Conservation (phyloP, 345 rosid genomes). For the Theobroma cacao region DNA sequence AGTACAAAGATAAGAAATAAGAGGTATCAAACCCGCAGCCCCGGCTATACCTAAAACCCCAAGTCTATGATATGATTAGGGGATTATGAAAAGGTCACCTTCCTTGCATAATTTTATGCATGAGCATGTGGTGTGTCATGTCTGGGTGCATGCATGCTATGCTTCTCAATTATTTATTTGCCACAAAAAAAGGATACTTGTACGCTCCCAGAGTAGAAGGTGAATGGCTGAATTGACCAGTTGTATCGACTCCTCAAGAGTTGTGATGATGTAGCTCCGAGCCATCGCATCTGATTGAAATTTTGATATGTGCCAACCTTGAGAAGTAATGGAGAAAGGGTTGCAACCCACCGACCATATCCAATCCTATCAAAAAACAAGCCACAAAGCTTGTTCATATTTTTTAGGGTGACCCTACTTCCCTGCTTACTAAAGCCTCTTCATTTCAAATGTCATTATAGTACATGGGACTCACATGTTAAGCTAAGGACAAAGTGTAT, state of each 20-base stretch:
- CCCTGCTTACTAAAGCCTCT: neutral
- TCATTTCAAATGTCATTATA: neutral
- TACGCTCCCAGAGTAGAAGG: constrained; percentile 75
- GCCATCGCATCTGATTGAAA: constrained; percentile 92
- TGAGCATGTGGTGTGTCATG: neutral
- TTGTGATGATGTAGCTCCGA: constrained; percentile 82
- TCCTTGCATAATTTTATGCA: neutral
- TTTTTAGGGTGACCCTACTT: neutral
- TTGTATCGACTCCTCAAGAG: constrained; percentile 89
- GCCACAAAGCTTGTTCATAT: neutral
- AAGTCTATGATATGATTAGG: constrained; percentile 4
- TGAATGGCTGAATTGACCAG: constrained; percentile 77
- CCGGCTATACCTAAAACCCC: neutral
- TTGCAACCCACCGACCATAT: constrained; percentile 96
- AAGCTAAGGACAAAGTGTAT: neutral
- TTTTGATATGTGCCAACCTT: constrained; percentile 83
- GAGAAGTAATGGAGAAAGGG: constrained; percentile 81
- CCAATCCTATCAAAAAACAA: constrained; percentile 70
- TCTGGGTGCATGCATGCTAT: neutral
- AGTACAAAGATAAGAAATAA: neutral
- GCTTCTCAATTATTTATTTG: constrained; percentile 1
- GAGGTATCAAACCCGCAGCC: neutral
- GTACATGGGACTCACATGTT: neutral
- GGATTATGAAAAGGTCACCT: neutral
- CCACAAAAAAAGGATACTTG: constrained; percentile 77